Evolutionary conservation across 2,329 filamentous ascomycete genomes (phyloP).

Genomic region (Cercospora sp.): DNA sequence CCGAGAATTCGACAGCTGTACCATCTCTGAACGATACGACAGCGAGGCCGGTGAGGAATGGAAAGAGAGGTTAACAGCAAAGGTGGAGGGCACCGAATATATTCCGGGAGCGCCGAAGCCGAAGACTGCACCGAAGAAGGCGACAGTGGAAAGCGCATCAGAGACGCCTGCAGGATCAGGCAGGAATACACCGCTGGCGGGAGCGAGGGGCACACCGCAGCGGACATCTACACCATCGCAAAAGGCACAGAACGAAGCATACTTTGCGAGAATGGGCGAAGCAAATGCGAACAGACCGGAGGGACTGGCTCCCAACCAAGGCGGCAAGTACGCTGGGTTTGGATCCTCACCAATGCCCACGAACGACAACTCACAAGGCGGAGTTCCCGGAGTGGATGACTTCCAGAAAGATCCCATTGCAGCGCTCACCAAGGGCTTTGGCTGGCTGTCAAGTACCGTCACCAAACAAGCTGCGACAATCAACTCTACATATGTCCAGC

Average conservation of each 20-base stretch:
- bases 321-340: slow-evolving; percentile 90
- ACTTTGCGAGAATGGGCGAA: slow-evolving; percentile 81
- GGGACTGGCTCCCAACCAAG: slow-evolving; percentile 78
- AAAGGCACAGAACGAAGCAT: slow-evolving; percentile 75
- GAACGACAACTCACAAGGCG: slow-evolving; percentile 34
- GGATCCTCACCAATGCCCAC: slow-evolving; percentile 69
- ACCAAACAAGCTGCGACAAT: slow-evolving; percentile 88
- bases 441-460: slow-evolving; percentile 87
- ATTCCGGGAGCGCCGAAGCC: slow-evolving; percentile 53
- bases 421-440: slow-evolving; percentile 86
- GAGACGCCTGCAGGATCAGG: slow-evolving; percentile 29
- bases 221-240: slow-evolving; percentile 37
- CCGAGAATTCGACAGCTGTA: slow-evolving; percentile 75
- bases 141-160: slow-evolving; percentile 29
- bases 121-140: slow-evolving; percentile 26
- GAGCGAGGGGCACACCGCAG: slow-evolving; percentile 25
- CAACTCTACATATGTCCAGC: slow-evolving; percentile 88
- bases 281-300: slow-evolving; percentile 78
- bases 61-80: slow-evolving; percentile 84
- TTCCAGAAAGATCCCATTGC: slow-evolving; percentile 88
- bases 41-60: slow-evolving; percentile 90
- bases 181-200: slow-evolving; percentile 30
- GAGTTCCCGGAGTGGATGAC: slow-evolving; percentile 73
- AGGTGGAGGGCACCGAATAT: slow-evolving; percentile 85
- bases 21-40: slow-evolving; percentile 86